These are phyloP conservation scores for Populus pruinosa DNA, from an alignment of 345 rosid species.

Conservation along the genomic window DNA sequence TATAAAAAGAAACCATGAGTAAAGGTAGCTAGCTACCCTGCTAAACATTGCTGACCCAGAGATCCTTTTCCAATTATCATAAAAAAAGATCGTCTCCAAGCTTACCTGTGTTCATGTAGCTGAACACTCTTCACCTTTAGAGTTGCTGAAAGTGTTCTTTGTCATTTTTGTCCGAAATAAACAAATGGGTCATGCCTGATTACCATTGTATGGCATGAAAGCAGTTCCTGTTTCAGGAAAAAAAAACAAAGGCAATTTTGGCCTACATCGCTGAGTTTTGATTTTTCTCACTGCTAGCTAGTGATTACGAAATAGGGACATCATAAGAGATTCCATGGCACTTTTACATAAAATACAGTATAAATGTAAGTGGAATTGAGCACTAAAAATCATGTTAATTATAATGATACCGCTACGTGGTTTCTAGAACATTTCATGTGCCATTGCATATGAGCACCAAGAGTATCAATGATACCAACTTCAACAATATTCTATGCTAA, in stretches of 20 bases:
- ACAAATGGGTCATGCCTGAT: background rate
- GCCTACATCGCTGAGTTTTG: background rate
- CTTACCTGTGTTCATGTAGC: background rate
- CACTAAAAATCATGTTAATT: constrained; percentile 2
- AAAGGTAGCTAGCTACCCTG: background rate
- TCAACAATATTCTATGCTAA: background rate
- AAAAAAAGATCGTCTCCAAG: background rate
- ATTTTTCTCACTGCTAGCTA: background rate
- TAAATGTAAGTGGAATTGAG: background rate
- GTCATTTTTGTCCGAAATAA: background rate
- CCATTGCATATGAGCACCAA: constrained; percentile 7
- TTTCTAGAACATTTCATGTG: background rate
- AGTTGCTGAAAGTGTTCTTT: background rate
- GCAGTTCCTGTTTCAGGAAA: background rate
- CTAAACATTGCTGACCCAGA: background rate
- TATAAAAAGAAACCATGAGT: background rate
- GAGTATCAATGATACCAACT: constrained; percentile 8
- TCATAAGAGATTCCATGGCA: constrained; percentile 5
- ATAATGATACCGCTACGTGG: background rate
- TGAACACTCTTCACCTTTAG: background rate
- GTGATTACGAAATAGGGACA: constrained; percentile 11
- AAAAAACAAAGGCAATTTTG: background rate
- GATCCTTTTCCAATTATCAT: background rate
- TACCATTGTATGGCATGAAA: background rate
- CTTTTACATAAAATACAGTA: background rate